phyloP scores from a whole-genome alignment of 129 eudicot genomes.

The Pittosporum tobira region DNA sequence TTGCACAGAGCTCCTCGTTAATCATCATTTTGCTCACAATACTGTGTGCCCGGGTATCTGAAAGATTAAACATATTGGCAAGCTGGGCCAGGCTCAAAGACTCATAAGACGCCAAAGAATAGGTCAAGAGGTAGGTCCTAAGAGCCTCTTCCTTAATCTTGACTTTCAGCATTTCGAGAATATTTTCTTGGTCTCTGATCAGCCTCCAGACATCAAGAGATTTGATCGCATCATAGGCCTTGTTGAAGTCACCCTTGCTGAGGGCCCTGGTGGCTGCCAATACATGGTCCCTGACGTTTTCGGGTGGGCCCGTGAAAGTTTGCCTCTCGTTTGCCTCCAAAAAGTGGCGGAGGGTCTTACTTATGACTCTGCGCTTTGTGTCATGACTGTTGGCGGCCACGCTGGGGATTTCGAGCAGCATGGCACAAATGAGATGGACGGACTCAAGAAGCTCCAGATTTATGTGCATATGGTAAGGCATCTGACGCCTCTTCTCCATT shows the following conservation, averaged over 20 bases:
- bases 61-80: conserved; percentile 73
- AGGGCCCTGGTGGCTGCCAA: conserved; percentile 87
- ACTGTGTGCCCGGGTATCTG: conserved; percentile 49
- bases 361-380: conserved; percentile 63
- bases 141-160: conserved; percentile 84
- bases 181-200: conserved; percentile 42
- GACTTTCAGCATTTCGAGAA: conserved; percentile 57
- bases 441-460: conserved; percentile 88
- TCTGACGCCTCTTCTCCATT: conserved; percentile 80
- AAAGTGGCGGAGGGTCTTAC: conserved; percentile 67
- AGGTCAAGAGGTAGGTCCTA: conserved; percentile 66
- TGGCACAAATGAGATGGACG: conserved; percentile 80
- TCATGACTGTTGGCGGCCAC: conserved; percentile 85
- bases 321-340: conserved; percentile 67
- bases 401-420: conserved; percentile 87
- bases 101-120: conserved; percentile 50
- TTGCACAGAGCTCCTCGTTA: conserved; percentile 74
- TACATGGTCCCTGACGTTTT: conserved; percentile 77
- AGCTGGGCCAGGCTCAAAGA: conserved; percentile 65
- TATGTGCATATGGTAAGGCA: conserved; percentile 98
- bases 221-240: conserved; percentile 51
- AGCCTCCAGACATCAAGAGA: conserved; percentile 81
- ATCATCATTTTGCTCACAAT: conserved; percentile 85
- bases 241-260: conserved; percentile 70
- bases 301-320: conserved; percentile 82